phyloP scores from a whole-genome alignment of 2,329 filamentous ascomycete species.

The Fusarium sp. region DNA sequence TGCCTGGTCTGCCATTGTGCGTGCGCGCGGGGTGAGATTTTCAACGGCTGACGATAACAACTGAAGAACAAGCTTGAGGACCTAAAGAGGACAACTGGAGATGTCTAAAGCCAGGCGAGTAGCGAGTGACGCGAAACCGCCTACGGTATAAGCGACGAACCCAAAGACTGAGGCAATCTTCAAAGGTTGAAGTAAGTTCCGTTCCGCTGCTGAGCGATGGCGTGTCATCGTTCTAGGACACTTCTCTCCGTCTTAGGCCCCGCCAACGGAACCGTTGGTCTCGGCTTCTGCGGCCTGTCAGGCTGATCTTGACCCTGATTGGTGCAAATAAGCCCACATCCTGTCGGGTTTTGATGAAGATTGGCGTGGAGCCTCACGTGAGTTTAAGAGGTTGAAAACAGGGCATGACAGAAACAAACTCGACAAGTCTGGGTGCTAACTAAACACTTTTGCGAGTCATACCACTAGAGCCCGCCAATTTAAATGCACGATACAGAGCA shows the following conservation, averaged over 20 bases:
- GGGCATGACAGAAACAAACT: no score
- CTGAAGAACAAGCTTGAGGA: constrained; percentile 4
- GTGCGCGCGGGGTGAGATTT: constrained; percentile 36
- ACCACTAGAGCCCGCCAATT: not conserved
- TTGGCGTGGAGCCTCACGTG: constrained; percentile 24
- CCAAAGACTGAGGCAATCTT: constrained; percentile 32
- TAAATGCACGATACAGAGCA: not conserved
- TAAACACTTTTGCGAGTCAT: not conserved
- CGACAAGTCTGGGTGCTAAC: not conserved
- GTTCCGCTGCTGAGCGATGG: constrained; percentile 15
- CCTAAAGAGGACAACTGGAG: constrained; percentile 7
- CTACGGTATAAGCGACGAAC: constrained; percentile 13
- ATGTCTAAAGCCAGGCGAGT: constrained; percentile 6
- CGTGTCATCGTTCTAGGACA: constrained; percentile 32
- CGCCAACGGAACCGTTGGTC: constrained; percentile 28
- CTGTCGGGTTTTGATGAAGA: constrained; percentile 5
- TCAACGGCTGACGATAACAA: constrained; percentile 16
- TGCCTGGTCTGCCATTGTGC: constrained; percentile 49
- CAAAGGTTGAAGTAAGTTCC: constrained; percentile 23
- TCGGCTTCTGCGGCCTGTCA: constrained; percentile 38
- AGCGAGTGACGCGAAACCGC: constrained; percentile 6
- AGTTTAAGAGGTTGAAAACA: not conserved
- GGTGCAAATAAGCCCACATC: constrained; percentile 23
- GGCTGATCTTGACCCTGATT: constrained; percentile 31
- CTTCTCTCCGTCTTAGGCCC: constrained; percentile 37